phyloP scores from a whole-genome alignment of 148 eudicot genomes.

The Heliosperma pusillum region DNA sequence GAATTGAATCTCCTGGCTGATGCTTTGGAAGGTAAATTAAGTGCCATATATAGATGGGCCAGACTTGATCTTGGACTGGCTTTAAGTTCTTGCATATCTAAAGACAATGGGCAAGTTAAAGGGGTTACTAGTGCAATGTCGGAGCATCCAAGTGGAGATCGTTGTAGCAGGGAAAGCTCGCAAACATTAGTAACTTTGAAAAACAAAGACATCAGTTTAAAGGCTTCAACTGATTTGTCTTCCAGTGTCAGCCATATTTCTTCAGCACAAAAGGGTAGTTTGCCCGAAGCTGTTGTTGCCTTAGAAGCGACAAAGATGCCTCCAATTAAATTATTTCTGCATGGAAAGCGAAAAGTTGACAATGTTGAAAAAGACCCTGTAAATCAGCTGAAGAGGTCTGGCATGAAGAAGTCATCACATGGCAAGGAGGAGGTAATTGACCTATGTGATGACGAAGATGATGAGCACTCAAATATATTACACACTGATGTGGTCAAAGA shows the following conservation, averaged over 20 bases:
- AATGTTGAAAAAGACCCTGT: conserved; percentile 21
- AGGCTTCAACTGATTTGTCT: conserved; percentile 27
- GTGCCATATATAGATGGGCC: conserved; percentile 93
- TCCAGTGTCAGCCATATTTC: conserved; percentile 25
- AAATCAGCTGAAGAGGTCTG: conserved; percentile 28
- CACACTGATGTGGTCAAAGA: conserved; percentile 24
- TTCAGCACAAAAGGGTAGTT: conserved; percentile 29
- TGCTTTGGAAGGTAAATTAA: conserved; percentile 95
- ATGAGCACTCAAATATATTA: conserved; percentile 38
- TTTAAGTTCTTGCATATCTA: conserved; percentile 56
- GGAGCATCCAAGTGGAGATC: conserved; percentile 34
- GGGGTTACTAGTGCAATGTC: conserved; percentile 32
- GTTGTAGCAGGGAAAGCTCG: conserved; percentile 22
- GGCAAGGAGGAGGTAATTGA: conserved; percentile 54
- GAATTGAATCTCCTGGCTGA: conserved; percentile 81
- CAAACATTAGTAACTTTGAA: conserved; percentile 25
- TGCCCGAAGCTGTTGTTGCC: conserved; percentile 36
- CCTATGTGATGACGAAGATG: conserved; percentile 85
- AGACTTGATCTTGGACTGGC: conserved; percentile 83
- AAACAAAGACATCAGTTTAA: conserved; percentile 28
- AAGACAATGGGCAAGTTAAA: conserved; percentile 37
- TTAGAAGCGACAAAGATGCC: conserved; percentile 38
- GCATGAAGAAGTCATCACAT: conserved; percentile 30
- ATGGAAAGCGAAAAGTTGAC: conserved; percentile 26
- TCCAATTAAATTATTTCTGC: conserved; percentile 28